Base-by-base conservation (phyloP, 257 asterid genomes). In the Sherardia arvensis region DNA sequence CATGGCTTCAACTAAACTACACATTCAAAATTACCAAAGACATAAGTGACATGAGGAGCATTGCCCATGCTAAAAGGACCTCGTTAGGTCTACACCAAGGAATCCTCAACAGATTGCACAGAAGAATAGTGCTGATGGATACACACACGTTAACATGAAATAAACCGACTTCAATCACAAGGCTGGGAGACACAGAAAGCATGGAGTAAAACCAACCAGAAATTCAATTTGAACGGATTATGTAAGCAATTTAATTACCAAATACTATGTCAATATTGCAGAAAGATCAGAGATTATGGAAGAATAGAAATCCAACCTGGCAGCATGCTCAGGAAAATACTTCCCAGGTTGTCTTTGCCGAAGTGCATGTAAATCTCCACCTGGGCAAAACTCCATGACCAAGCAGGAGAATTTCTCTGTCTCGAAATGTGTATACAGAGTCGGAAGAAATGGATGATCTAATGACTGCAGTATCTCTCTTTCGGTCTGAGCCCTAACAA, bases 311-410 rank as follows among this genome's bases (percentile, higher is more conserved):
- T 30, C 76, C 60, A 64, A 84, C 90, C 87, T 81, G 70, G 87
- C 90, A 58, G 84, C 85, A 70, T 81, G 84, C 75, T 84, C 90
- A 0, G 85, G 75, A 38, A 84, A 84, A 73, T 57, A 69, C 56
- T 75, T 81, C 30, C 90, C 90, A 3, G 90, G 83, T 66, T 81
- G 87, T 26, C 77, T 77, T 62, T 84, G 90, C 62, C 90, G 73
- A 69, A 84, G 85, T 28, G 81, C 83, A 49, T 84, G 90, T 64
- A 84, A 72, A 77, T 84, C 90, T 67, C 90, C 90, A 25, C 90
- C 90, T 29, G 90, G 85, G 34, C 90, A 84, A 34, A 78, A 84
- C 69, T 84, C 90, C 90, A 81, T 84, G 65, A 84, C 87, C 77
- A 84, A 73, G 73, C 83, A 81, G 53, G 90, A 81, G 60, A 77